Evolutionary conservation across 179 eudicot genomes (phyloP), one percentile per base, ranked within the genome.

Genomic region (Nepenthes alata): DNA sequence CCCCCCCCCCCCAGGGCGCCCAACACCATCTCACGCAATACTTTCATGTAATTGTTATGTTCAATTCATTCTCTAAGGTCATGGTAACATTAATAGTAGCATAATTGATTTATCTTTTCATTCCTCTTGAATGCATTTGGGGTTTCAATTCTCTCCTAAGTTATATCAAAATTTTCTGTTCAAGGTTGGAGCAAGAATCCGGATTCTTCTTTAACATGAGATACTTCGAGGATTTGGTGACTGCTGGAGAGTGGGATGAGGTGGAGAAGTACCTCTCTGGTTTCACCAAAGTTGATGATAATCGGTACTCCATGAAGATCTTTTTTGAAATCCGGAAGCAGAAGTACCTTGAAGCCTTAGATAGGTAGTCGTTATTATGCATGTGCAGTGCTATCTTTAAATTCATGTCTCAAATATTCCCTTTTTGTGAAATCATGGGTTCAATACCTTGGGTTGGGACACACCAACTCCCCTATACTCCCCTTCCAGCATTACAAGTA

Each of bases 131-230:
- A 7, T 41, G 45, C 45, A 41, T 41, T 4, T 4, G 5, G 45
- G 45, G 6, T 41, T 41, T 41, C 45, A 41, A 4, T 41, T 41
- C 6, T 61, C 35, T 10, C 65, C n/a, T 61, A 15, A 6, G 34
- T 39, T 61, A 34, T 47, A 34, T 61, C 11, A 14, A 11, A 15
- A 13, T 11, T 3, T 45, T 55, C 5, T 59, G 5, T 39, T 61
- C 34, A 77, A 78, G 82, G 60, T 63, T 78, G 77, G 82, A 78
- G 77, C 77, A 78, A 67, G 82, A 78, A 57, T 78, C 82, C 1
- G 79, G 79, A 15, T 78, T 78, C 60, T 78, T 50, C 70, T 78
- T 78, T 55, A 78, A 78, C 62, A 78, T 72, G 77, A 75, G 70
- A 64, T 41, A 75, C 70, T 78, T 78, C 63, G 79, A 75, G 61